Evolutionary conservation across 805 yeast species (phyloP).

Genomic region (Diddensiella transvaalensis): DNA sequence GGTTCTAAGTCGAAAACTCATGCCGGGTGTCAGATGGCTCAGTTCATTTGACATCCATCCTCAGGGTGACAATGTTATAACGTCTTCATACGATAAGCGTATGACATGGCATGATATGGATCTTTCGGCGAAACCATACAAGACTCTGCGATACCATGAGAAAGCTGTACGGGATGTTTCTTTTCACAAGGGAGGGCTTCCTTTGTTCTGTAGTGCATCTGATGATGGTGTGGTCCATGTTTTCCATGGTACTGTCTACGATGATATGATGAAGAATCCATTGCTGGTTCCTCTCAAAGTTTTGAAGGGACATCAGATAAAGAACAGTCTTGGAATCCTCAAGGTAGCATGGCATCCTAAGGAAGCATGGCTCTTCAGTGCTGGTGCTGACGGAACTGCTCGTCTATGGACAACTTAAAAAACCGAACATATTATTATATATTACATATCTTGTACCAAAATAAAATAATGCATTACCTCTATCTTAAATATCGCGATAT

Average conservation of each 20-base stretch:
- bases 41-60: constrained; percentile 92
- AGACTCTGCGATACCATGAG: constrained; percentile 90
- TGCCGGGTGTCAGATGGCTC: constrained; percentile 96
- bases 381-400: constrained; percentile 96
- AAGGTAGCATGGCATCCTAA: constrained; percentile 93
- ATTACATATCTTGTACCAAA: background rate
- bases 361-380: constrained; percentile 96
- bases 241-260: constrained; percentile 95
- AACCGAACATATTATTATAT: background rate
- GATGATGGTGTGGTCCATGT: constrained; percentile 93
- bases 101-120: constrained; percentile 98
- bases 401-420: constrained; percentile 87
- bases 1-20: constrained; percentile 71
- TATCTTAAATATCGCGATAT: constrained; percentile 27
- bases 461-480: background rate
- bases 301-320: constrained; percentile 81
- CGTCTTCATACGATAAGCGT: constrained; percentile 90
- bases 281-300: constrained; percentile 93
- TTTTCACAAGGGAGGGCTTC: constrained; percentile 81
- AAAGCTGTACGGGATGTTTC: constrained; percentile 86
- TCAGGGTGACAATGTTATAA: constrained; percentile 89
- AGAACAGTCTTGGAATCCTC: constrained; percentile 79
- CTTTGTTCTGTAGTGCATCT: constrained; percentile 89
- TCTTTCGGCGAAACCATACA: constrained; percentile 82
- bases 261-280: constrained; percentile 92